These are phyloP conservation scores for Diplodia intermedia DNA, from an alignment of 2,329 filamentous ascomycete species.

Conservation along the genomic window DNA sequence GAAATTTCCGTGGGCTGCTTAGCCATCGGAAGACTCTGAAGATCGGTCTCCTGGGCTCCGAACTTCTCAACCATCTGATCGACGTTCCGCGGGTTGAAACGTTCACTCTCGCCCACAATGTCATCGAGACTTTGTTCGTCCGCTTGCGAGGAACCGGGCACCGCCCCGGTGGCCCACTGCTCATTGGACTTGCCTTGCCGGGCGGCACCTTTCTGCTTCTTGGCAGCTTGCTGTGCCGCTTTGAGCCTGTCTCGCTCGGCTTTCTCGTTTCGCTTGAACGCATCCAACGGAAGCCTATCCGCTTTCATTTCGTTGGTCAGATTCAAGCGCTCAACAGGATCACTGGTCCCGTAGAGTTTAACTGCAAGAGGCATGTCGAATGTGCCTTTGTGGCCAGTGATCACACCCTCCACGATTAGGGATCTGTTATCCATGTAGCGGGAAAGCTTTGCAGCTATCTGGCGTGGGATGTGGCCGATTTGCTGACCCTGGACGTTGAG, in stretches of 20 bases:
- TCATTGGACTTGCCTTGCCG: conserved; percentile 41
- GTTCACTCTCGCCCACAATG: conserved; percentile 70
- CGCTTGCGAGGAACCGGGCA: conserved; percentile 37
- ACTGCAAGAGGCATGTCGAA: conserved; percentile 78
- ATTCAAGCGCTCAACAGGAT: conserved; percentile 58
- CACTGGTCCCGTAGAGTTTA: conserved; percentile 71
- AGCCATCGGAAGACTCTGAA: conserved; percentile 66
- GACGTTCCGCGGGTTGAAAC: conserved; percentile 70
- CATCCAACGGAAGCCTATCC: conserved; percentile 64
- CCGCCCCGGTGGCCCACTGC: conserved; percentile 9
- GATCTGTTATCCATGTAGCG: conserved; percentile 64
- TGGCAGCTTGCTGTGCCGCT: conserved; percentile 47
- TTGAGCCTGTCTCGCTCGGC: conserved; percentile 57
- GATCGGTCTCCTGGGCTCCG: conserved; percentile 71
- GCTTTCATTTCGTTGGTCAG: conserved; percentile 69
- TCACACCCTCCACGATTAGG: conserved; percentile 71
- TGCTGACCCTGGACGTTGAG: conserved; percentile 77
- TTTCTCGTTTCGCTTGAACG: conserved; percentile 60
- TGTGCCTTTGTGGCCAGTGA: conserved; percentile 69
- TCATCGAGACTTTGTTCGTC: conserved; percentile 64
- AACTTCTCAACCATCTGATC: conserved; percentile 72
- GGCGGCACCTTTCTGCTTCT: conserved; percentile 40
- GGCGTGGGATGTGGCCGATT: conserved; percentile 78
- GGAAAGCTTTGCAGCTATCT: conserved; percentile 73
- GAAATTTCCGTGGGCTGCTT: conserved; percentile 69